phyloP scores from a whole-genome alignment of 1,139 yeast species.

The Saccharomycopsis crataegensis region DNA sequence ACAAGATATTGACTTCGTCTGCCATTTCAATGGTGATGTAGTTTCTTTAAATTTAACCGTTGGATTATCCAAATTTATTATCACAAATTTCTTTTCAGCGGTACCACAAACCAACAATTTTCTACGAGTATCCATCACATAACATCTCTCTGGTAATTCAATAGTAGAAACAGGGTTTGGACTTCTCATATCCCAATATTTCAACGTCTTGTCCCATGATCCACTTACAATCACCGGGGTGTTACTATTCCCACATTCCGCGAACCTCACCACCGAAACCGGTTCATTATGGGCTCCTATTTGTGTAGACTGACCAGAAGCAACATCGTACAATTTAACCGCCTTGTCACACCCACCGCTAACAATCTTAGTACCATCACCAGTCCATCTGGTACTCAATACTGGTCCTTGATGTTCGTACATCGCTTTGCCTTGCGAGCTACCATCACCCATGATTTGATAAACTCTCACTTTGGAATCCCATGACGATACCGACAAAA shows the following conservation, averaged over 20 bases:
- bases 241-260: constrained; percentile 74
- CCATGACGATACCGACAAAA: constrained; percentile 83
- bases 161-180: constrained; percentile 80
- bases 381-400: constrained; percentile 71
- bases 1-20: constrained; percentile 77
- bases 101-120: constrained; percentile 85
- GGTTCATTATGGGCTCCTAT: constrained; percentile 85
- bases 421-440: constrained; percentile 76
- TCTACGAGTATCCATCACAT: constrained; percentile 78
- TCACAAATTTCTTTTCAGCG: constrained; percentile 73
- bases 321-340: constrained; percentile 77
- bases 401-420: constrained; percentile 91
- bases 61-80: constrained; percentile 78
- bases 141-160: constrained; percentile 82
- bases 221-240: constrained; percentile 86
- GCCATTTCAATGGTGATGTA: constrained; percentile 85
- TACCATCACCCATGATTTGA: constrained; percentile 63
- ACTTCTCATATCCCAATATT: constrained; percentile 89
- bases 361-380: constrained; percentile 80
- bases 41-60: constrained; percentile 69
- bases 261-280: constrained; percentile 66
- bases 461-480: constrained; percentile 91
- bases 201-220: constrained; percentile 93
- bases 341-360: constrained; percentile 94
- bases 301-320: constrained; percentile 73